These are phyloP conservation scores for Penicillium soppii DNA, from an alignment of 495 filamentous ascomycete species.

Conservation along the genomic window DNA sequence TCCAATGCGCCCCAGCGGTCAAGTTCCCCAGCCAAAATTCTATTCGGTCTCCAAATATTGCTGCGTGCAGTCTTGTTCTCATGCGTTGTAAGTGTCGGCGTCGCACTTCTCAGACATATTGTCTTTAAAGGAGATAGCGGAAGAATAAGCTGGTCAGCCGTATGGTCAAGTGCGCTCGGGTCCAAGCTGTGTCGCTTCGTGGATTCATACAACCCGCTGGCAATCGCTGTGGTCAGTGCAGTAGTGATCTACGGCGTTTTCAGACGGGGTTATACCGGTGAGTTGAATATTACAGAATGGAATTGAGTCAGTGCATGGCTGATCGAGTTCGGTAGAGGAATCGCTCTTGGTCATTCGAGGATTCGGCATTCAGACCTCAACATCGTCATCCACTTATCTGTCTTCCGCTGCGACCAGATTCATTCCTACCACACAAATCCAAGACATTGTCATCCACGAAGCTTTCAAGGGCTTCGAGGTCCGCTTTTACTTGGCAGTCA, in stretches of 20 bases:
- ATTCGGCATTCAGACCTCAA: conserved; percentile 86
- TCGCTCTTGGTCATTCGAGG: conserved; percentile 84
- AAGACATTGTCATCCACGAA: conserved; percentile 92
- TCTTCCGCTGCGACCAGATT: conserved; percentile 72
- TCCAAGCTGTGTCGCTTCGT: conserved; percentile 32
- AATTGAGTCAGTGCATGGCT: conserved; percentile 13
- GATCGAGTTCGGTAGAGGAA: conserved; percentile 58
- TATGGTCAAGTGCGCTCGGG: conserved; percentile 36
- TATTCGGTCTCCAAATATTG: conserved; percentile 49
- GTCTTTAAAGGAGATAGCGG: conserved; percentile 24
- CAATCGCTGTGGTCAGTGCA: conserved; percentile 25
- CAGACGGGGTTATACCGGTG: conserved; percentile 50
- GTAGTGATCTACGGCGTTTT: conserved; percentile 48
- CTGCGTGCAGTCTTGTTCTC: conserved; percentile 46
- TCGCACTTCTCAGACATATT: conserved; percentile 33
- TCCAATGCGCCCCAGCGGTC: conserved; percentile 63
- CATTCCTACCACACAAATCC: conserved; percentile 88
- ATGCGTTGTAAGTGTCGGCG: conserved; percentile 41
- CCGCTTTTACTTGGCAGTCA: conserved; percentile 81
- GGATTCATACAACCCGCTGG: conserved; percentile 34
- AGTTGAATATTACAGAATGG: conserved; percentile 1
- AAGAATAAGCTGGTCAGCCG: conserved; percentile 26
- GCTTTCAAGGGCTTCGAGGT: conserved; percentile 94
- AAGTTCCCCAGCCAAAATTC: conserved; percentile 56
- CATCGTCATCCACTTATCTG: conserved; percentile 62